Base-by-base conservation (phyloP, 345 rosid species). In the Ailanthus altissimus region DNA sequence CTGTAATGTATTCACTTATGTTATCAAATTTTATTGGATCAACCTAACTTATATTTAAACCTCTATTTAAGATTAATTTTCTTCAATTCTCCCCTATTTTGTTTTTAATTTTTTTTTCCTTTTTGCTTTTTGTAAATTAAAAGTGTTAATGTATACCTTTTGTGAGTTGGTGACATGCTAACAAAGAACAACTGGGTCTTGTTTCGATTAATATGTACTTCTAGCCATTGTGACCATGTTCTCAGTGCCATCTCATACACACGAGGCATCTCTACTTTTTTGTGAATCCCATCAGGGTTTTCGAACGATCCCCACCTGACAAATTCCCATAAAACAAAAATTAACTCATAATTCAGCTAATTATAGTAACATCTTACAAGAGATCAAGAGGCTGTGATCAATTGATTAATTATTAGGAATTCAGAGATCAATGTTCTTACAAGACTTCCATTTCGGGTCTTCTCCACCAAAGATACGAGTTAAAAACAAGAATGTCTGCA, bases 381-480 rank as follows among this genome's bases (percentile, higher is more conserved):
- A 25, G 12, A 7, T 38, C 26, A 23, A 42, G 16, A 57, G 40
- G 10, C 3, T 20, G 5, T 7, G 8, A 11, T 26, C 11, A 26
- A 53, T 21, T 12, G 20, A 46, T 47, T 40, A 13, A 0, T 36
- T 14, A 11, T 54, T 32, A 3, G 38, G 7, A 5, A 32, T 12
- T 23, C n/a, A 16, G 26, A 64, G 1, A 32, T 32, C 23, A 53
- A 59, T 67, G 70, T 62, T 78, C 97, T 94, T 82, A 96, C 98
- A 93, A 43, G 46, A 91, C 89, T 77, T 89, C 90, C 85, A 96
- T 96, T 61, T 73, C 47, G 63, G 88, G 78, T 64, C 81, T 84
- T 86, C 91, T 91, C 99, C 99, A 94, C 99, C 99, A 96, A 26
- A 92, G 88, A 67, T 93, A 96, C 6, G 98, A 88, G 82, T 96